Conservation (phyloP, 495 filamentous ascomycete genomes). For the Xylaria bambusicola region DNA sequence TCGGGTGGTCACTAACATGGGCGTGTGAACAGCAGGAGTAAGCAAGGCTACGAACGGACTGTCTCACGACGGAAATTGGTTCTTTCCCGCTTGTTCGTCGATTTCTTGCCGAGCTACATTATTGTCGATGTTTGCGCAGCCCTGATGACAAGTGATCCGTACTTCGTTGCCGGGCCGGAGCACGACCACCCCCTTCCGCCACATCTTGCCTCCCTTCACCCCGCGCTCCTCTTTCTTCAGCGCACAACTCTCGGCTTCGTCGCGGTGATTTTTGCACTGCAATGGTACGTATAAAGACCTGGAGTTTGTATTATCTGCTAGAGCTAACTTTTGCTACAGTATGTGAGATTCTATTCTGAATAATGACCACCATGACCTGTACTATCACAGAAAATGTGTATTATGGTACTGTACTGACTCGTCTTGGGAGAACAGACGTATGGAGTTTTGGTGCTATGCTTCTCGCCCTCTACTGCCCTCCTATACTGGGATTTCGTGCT, state of each 20-base stretch:
- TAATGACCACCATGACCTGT: too few species aligned
- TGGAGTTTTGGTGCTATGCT: slow-evolving; percentile 49
- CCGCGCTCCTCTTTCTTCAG: slow-evolving; percentile 46
- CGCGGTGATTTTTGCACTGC: slow-evolving; percentile 56
- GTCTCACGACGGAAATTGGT: slow-evolving; percentile 49
- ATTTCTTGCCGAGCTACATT: slow-evolving; percentile 59
- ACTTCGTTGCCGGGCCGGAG: slow-evolving; percentile 62
- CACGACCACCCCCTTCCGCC: slow-evolving; percentile 33
- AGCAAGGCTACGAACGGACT: slow-evolving; percentile 39
- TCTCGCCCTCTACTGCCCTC: slow-evolving; percentile 49
- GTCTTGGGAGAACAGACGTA: too few species aligned
- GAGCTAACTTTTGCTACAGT: too few species aligned
- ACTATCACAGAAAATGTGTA: too few species aligned
- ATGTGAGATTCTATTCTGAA: too few species aligned
- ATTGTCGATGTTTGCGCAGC: slow-evolving; percentile 66
- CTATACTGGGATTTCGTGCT: slow-evolving; percentile 43
- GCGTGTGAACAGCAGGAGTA: slow-evolving; percentile 30
- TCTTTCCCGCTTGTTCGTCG: slow-evolving; percentile 41
- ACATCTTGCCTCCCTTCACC: slow-evolving; percentile 43
- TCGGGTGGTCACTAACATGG: too few species aligned
- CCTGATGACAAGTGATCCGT: slow-evolving; percentile 70
- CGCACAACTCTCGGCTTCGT: slow-evolving; percentile 52
- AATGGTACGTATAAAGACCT: too few species aligned
- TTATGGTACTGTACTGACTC: too few species aligned
- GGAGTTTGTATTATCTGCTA: too few species aligned